Evolutionary conservation across 345 rosid species (phyloP), one percentile per base, ranked within the genome.

Genomic region (Populus deltoides): DNA sequence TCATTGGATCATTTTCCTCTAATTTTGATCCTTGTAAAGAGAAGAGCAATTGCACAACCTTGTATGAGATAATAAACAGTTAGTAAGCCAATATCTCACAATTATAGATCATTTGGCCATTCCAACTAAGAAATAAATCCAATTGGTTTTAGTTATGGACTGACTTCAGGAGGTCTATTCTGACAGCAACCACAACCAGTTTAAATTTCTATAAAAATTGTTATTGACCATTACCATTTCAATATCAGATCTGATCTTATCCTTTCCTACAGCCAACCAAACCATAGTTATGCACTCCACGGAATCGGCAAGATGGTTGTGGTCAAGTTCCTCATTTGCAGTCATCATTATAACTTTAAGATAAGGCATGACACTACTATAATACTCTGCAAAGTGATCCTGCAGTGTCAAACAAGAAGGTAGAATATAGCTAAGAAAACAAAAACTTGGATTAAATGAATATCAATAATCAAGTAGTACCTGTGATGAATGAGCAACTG

Each of bases 321-420:
- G 45, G 13, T 67, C 38, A 8, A 3, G 25, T 41, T 77, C 71
- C 13, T 71, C 78, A 31, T 47, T 77, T 3, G 83, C 86, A 68
- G 65, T 69, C 43, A 53, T 53, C 83, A 80, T 45, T 41, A 83
- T 76, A 41, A 79, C 81, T 73, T 83, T 77, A 65, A 83, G 67
- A 79, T 76, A 73, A 80, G 81, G 81, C 81, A 83, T 80, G 51
- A 83, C 86, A 62, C 76, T 73, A 20, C 74, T 74, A 73, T 83
- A 83, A 71, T 80, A 72, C 70, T 83, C 76, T 77, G 66, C 76
- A 65, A 83, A 62, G 22, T 49, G 78, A 49, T 49, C 65, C 78
- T 76, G 35, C 78, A 76, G 9, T 8, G 0, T 20, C 15, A 76
- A 38, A 38, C 1, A 31, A 76, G 12, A n/a, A 3, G 22, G n/a